Evolutionary conservation across 352 stramenopile species (phyloP).

Genomic region (Phytopythium boreale): DNA sequence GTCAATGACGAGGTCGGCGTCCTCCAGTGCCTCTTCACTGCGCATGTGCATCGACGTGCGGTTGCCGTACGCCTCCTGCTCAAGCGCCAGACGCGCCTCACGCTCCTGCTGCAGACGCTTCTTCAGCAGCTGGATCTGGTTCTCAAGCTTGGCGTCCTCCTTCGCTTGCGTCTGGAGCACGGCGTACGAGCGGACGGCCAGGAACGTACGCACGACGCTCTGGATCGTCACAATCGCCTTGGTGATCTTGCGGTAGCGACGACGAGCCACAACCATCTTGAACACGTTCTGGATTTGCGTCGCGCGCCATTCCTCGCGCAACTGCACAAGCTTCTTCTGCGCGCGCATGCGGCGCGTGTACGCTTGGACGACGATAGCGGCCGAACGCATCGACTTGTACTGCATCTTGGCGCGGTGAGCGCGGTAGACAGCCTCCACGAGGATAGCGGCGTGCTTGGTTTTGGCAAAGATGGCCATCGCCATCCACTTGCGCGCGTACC

Average conservation of each 20-base stretch:
- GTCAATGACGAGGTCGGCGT: conserved; percentile 82
- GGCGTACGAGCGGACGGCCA: conserved; percentile 70
- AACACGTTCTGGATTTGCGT: conserved; percentile 84
- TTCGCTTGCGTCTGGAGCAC: conserved; percentile 85
- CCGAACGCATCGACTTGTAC: conserved; percentile 62
- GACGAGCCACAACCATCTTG: conserved; percentile 74
- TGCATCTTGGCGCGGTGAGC: conserved; percentile 33
- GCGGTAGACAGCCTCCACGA: conserved; percentile 59
- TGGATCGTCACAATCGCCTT: conserved; percentile 77
- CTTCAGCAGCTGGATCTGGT: conserved; percentile 93
- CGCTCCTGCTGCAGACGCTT: conserved; percentile 89
- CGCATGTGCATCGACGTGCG: conserved; percentile 78
- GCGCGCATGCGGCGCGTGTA: conserved; percentile 57
- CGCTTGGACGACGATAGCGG: conserved; percentile 68
- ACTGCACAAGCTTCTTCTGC: conserved; percentile 48
- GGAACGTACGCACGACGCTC: conserved; percentile 79
- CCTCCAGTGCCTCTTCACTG: conserved; percentile 74
- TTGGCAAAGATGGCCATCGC: conserved; percentile 58
- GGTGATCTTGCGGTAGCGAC: conserved; percentile 60
- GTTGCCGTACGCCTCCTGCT: conserved; percentile 64
- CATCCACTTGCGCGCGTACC: conserved; percentile 80
- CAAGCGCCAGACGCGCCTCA: conserved; percentile 79
- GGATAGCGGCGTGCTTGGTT: conserved; percentile 52
- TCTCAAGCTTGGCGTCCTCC: conserved; percentile 95
- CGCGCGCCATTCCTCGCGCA: conserved; percentile 64